These are phyloP conservation scores for Rhexocercosporidium sp. DNA, from an alignment of 2,329 filamentous ascomycete species.

Conservation along the genomic window DNA sequence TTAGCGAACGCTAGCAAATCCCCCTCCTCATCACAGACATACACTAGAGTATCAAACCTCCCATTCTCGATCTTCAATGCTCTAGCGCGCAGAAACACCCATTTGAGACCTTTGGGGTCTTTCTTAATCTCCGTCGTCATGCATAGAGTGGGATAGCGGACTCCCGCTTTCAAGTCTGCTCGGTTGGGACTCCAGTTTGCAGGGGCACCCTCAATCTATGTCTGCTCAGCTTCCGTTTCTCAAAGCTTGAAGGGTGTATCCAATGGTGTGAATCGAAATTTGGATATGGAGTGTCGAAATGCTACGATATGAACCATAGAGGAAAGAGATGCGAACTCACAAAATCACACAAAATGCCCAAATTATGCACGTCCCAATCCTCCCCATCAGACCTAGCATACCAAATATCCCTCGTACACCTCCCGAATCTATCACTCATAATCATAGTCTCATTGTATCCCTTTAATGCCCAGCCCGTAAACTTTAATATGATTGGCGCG, in stretches of 20 bases:
- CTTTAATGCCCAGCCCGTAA: not conserved
- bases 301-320: too few relatives aligned
- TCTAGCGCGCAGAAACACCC: not conserved
- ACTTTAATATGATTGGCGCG: not conserved
- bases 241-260: not conserved
- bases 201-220: not conserved
- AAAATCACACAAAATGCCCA: not conserved
- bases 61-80: conserved; percentile 5
- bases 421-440: not conserved
- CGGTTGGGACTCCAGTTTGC: not conserved
- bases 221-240: not conserved
- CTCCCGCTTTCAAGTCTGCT: not conserved
- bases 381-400: not conserved
- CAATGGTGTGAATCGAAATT: not conserved
- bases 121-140: not conserved
- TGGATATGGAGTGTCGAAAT: not conserved
- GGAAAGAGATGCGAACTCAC: not conserved
- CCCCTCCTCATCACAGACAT: not conserved
- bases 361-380: not conserved
- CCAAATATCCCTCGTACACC: not conserved
- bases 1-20: conserved; percentile 6
- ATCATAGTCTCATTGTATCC: not conserved
- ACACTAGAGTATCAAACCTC: not conserved
- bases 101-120: not conserved
- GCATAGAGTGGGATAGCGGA: not conserved